Evolutionary conservation across 768 basidiomycete genomes (phyloP).

Genomic region (Trametes cingulata): DNA sequence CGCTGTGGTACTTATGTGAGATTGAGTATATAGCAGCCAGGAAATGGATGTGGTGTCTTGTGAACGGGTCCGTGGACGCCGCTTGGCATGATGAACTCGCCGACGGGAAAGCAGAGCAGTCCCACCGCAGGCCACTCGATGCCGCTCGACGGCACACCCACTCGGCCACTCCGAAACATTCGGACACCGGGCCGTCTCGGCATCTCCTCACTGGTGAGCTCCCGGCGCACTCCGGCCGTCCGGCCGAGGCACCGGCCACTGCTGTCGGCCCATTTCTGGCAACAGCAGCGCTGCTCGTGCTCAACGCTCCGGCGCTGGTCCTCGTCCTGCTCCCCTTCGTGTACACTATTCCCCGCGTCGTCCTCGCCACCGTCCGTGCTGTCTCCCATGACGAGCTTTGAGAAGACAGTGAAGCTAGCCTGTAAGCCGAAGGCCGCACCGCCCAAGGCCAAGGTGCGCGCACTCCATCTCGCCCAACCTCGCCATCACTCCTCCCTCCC

Average conservation of each 20-base stretch:
- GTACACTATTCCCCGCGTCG: conserved; percentile 11
- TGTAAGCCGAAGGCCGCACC: conserved; percentile 97
- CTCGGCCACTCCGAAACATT: not conserved
- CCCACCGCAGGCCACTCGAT: not conserved
- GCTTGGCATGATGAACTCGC: too few species aligned
- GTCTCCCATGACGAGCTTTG: conserved; percentile 53
- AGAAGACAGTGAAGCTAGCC: conserved; percentile 93
- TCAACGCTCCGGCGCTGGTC: not conserved
- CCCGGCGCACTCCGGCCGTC: not conserved
- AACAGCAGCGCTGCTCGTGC: not conserved
- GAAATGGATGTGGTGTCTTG: not conserved
- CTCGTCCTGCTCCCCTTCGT: conserved; percentile 5
- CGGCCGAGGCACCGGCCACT: not conserved
- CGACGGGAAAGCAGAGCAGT: not conserved
- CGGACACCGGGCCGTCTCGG: not conserved
- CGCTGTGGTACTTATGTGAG: not conserved
- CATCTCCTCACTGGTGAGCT: not conserved
- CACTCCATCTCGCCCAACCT: not conserved
- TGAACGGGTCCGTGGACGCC: too few species aligned
- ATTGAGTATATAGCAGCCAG: not conserved
- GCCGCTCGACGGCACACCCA: not conserved
- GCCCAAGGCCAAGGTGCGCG: conserved; percentile 88
- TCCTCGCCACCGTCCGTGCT: not conserved
- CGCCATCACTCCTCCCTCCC: not conserved
- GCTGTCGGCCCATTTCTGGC: conserved; percentile 4